Percentiles rank a stretch among this genome's conserved stretches.
phyloP scores from a whole-genome alignment of 352 stramenopile species.

The Globisporangium canariense region DNA sequence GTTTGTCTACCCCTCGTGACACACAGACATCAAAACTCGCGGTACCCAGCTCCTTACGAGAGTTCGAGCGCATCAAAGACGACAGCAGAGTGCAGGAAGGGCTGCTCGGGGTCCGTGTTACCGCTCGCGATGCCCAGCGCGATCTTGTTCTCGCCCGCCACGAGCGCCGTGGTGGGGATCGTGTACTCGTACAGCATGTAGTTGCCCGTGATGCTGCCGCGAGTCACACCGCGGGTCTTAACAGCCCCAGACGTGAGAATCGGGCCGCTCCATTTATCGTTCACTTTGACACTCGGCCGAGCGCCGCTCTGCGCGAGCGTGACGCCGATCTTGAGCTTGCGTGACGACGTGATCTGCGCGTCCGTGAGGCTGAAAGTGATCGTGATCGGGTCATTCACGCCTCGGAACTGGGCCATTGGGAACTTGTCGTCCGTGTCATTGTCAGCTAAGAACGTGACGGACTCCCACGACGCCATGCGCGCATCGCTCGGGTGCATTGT shows the following conservation, averaged over 20 bases:
- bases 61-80: slow-evolving; percentile 54
- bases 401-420: slow-evolving; percentile 44
- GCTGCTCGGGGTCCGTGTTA: slow-evolving; percentile 31
- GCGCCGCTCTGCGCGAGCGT: slow-evolving; percentile 32
- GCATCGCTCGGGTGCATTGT: slow-evolving; percentile 45
- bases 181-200: slow-evolving; percentile 51
- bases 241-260: slow-evolving; percentile 28
- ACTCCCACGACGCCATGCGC: slow-evolving; percentile 31
- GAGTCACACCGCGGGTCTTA: slow-evolving; percentile 45
- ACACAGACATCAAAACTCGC: not conserved
- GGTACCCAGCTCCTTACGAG: slow-evolving; percentile 15
- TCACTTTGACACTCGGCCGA: slow-evolving; percentile 30
- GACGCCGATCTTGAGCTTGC: slow-evolving; percentile 38
- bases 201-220: slow-evolving; percentile 38
- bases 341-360: slow-evolving; percentile 18
- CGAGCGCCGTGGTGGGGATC: slow-evolving; percentile 35
- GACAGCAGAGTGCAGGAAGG: slow-evolving; percentile 36
- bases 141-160: slow-evolving; percentile 35
- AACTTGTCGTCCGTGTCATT: slow-evolving; percentile 25
- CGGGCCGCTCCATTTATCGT: slow-evolving; percentile 38
- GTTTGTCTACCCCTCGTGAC: not conserved
- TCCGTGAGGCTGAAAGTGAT: slow-evolving; percentile 32
- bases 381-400: slow-evolving; percentile 37
- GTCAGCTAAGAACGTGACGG: slow-evolving; percentile 23
- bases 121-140: slow-evolving; percentile 40